phyloP scores from a whole-genome alignment of 768 basidiomycete species.

The Mycena rosella region DNA sequence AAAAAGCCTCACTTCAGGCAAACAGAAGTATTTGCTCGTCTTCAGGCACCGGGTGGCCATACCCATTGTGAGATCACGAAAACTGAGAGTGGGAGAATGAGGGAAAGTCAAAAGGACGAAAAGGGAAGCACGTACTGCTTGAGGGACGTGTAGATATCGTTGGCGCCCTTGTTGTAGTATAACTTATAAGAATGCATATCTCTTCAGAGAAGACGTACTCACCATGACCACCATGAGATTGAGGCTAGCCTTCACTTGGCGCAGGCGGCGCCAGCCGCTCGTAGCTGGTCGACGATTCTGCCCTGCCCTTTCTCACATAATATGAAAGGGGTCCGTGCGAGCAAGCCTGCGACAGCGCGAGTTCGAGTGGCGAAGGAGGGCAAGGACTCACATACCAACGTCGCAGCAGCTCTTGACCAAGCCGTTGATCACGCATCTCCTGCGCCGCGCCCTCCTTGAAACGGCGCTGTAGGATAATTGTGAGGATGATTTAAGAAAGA shows the following conservation, averaged over 20 bases:
- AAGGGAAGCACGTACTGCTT: slow-evolving; percentile 71
- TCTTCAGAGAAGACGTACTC: slow-evolving; percentile 49
- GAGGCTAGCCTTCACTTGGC: slow-evolving; percentile 57
- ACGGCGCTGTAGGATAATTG: slow-evolving; percentile 44
- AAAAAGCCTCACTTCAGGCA: slow-evolving; percentile 35
- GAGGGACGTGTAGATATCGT: slow-evolving; percentile 81
- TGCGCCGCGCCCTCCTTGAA: slow-evolving; percentile 63
- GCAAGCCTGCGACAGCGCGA: slow-evolving; percentile 65
- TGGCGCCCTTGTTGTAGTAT: slow-evolving; percentile 78
- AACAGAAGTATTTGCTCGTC: slow-evolving; percentile 71
- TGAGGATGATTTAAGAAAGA: not conserved
- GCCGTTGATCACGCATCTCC: slow-evolving; percentile 69
- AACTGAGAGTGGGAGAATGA: slow-evolving; percentile 54
- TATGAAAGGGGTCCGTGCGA: slow-evolving; percentile 60
- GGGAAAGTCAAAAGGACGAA: not conserved
- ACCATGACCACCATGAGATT: slow-evolving; percentile 70
- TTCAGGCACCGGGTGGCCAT: slow-evolving; percentile 87
- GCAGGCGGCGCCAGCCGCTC: slow-evolving; percentile 63
- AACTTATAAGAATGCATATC: slow-evolving; percentile 49
- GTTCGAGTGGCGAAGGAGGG: not conserved
- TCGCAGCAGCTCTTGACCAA: slow-evolving; percentile 61
- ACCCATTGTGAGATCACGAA: slow-evolving; percentile 68
- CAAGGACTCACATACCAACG: slow-evolving; percentile 65
- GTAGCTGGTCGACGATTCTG: slow-evolving; percentile 55
- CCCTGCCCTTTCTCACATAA: slow-evolving; percentile 72